These are phyloP conservation scores for Pelargonium cotyledonis DNA, from an alignment of 441 rosid genomes.

Conservation along the genomic window DNA sequence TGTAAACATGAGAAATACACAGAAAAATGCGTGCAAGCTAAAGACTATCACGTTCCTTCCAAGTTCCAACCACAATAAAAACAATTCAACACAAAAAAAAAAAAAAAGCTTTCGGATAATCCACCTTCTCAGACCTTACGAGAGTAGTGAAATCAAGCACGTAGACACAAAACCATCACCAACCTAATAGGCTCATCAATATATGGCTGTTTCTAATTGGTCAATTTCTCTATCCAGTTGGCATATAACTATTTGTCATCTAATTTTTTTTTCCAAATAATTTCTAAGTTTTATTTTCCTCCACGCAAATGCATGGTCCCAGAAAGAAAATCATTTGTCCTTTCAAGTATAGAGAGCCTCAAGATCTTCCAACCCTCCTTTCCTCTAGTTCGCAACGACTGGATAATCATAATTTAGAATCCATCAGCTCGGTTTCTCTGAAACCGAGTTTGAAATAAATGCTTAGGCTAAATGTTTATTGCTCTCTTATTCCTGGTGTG, in stretches of 20 bases:
- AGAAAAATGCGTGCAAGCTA: conserved; percentile 35
- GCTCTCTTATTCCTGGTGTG: conserved; percentile 45
- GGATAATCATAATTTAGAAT: conserved; percentile 5
- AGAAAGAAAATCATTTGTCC: neutral
- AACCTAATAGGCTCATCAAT: conserved; percentile 7
- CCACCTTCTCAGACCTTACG: neutral
- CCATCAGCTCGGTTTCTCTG: too few species aligned
- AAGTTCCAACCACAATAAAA: conserved; percentile 18
- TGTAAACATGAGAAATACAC: conserved; percentile 29
- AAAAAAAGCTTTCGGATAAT: conserved; percentile 7
- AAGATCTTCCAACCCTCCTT: neutral
- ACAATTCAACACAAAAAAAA: neutral
- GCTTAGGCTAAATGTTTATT: conserved; percentile 51
- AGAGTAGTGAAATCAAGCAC: conserved; percentile 12
- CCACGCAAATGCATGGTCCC: conserved; percentile 26
- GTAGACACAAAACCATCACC: conserved; percentile 10
- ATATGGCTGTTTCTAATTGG: conserved; percentile 6
- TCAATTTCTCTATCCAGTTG: neutral
- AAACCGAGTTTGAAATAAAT: conserved; percentile 26
- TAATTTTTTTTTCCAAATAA: conserved; percentile 8
- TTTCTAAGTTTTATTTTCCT: conserved; percentile 27
- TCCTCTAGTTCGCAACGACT: conserved; percentile 5
- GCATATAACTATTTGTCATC: conserved; percentile 6
- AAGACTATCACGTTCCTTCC: conserved; percentile 33
- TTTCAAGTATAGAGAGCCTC: neutral